phyloP scores from a whole-genome alignment of 2,329 filamentous ascomycete genomes.

The Colletotrichum horii region DNA sequence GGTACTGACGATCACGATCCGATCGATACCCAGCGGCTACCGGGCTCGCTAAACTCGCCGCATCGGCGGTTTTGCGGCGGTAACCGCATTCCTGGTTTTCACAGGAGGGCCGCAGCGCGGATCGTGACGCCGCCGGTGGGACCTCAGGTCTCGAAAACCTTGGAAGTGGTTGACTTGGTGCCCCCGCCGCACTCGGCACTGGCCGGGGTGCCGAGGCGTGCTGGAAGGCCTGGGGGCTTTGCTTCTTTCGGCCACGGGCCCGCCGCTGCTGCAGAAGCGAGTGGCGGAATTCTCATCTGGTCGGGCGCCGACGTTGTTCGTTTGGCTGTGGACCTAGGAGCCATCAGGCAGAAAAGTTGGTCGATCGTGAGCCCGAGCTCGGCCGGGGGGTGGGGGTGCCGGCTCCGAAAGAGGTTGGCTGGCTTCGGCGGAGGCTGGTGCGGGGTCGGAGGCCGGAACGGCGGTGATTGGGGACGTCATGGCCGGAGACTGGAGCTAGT shows the following conservation, averaged over 20 bases:
- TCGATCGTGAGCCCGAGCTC: neutral
- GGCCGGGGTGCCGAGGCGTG: neutral
- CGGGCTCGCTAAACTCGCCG: neutral
- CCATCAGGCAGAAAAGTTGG: neutral
- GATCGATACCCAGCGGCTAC: neutral
- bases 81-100: neutral
- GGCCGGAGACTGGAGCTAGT: neutral
- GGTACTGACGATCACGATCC: neutral
- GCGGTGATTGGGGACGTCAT: neutral
- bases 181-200: neutral
- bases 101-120: neutral
- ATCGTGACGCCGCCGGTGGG: slow-evolving; percentile 1
- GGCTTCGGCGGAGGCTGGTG: neutral
- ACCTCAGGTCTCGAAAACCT: neutral
- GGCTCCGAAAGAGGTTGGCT: neutral
- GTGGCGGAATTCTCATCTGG: neutral
- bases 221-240: neutral
- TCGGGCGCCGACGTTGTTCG: neutral
- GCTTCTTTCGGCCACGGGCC: neutral
- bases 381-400: neutral
- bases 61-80: neutral
- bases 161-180: neutral
- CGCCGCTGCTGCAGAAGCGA: neutral
- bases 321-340: neutral
- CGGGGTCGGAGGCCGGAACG: neutral